Conservation (phyloP, 2,329 filamentous ascomycete genomes). For the Arthrobotrys musiformis region DNA sequence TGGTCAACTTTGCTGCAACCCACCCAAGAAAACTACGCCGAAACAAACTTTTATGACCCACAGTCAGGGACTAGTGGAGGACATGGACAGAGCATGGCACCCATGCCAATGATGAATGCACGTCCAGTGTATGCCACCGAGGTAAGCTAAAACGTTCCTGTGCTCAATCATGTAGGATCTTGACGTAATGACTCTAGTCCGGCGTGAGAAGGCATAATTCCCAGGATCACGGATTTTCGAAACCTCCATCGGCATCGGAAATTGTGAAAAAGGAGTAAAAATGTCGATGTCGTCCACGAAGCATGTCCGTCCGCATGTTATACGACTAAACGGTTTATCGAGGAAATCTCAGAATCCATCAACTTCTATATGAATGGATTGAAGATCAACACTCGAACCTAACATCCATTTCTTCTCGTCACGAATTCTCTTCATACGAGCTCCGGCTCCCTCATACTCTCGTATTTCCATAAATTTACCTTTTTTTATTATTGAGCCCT, state of each 20-base stretch:
- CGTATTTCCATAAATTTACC: background rate
- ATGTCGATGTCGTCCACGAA: slow-evolving; percentile 23
- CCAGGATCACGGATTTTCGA: slow-evolving; percentile 55
- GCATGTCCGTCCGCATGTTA: slow-evolving; percentile 8
- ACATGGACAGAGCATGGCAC: slow-evolving; percentile 52
- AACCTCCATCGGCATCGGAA: slow-evolving; percentile 52
- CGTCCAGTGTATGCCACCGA: slow-evolving; percentile 55
- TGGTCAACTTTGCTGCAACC: slow-evolving; percentile 51
- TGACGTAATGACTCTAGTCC: slow-evolving; percentile 56
- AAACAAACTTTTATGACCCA: slow-evolving; percentile 54
- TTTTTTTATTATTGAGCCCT: background rate
- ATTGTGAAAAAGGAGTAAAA: slow-evolving; percentile 51
- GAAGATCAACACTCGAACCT: slow-evolving; percentile 61
- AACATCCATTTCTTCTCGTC: slow-evolving; percentile 58
- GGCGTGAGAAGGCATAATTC: slow-evolving; percentile 56
- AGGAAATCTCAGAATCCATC: slow-evolving; percentile 59
- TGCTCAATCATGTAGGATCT: slow-evolving; percentile 56
- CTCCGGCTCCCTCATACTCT: background rate
- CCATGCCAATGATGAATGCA: slow-evolving; percentile 54
- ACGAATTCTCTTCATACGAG: slow-evolving; percentile 8
- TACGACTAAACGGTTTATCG: slow-evolving; percentile 60
- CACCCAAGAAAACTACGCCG: slow-evolving; percentile 51
- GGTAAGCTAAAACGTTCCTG: slow-evolving; percentile 51
- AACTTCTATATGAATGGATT: slow-evolving; percentile 62
- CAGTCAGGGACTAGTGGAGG: slow-evolving; percentile 54